These are phyloP conservation scores for Lentinula raphanica DNA, from an alignment of 768 basidiomycete genomes.

Conservation along the genomic window DNA sequence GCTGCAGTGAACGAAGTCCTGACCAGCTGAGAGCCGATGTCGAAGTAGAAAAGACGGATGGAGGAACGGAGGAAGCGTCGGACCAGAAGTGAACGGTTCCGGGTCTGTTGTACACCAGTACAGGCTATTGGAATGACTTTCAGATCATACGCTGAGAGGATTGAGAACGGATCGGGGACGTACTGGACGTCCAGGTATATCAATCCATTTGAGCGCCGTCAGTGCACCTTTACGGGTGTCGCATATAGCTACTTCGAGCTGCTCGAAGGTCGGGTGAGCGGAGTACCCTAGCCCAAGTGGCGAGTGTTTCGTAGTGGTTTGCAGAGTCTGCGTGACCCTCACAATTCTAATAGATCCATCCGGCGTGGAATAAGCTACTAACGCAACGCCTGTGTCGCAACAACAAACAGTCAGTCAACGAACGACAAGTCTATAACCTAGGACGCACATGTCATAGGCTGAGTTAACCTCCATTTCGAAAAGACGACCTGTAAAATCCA, in stretches of 20 bases:
- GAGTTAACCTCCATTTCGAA: slow-evolving; percentile 45
- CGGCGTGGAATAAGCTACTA: slow-evolving; percentile 52
- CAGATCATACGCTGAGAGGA: not conserved
- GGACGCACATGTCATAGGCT: slow-evolving; percentile 11
- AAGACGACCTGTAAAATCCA: slow-evolving; percentile 66
- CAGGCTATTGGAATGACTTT: slow-evolving; percentile 33
- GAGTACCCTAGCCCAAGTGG: slow-evolving; percentile 30
- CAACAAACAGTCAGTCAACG: not conserved
- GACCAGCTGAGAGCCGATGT: slow-evolving; percentile 34
- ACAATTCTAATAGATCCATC: slow-evolving; percentile 57
- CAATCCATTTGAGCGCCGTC: slow-evolving; percentile 56
- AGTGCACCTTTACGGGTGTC: slow-evolving; percentile 38
- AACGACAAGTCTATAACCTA: not conserved
- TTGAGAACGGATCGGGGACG: slow-evolving; percentile 13
- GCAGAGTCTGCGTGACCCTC: slow-evolving; percentile 44
- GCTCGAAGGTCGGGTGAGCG: slow-evolving; percentile 28
- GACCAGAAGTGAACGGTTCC: slow-evolving; percentile 60
- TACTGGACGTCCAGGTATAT: slow-evolving; percentile 33
- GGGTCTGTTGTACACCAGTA: slow-evolving; percentile 56
- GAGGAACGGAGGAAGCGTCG: slow-evolving; percentile 18
- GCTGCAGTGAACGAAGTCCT: slow-evolving; percentile 37
- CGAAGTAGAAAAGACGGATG: not conserved
- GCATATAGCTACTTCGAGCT: slow-evolving; percentile 18
- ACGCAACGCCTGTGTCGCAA: slow-evolving; percentile 42
- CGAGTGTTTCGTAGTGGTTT: slow-evolving; percentile 17